A percentile compares a stretch with the other conserved stretches of the same genome.
These are phyloP conservation scores for Globisporangium orthogonon DNA, from an alignment of 352 stramenopile genomes.

Conservation along the genomic window DNA sequence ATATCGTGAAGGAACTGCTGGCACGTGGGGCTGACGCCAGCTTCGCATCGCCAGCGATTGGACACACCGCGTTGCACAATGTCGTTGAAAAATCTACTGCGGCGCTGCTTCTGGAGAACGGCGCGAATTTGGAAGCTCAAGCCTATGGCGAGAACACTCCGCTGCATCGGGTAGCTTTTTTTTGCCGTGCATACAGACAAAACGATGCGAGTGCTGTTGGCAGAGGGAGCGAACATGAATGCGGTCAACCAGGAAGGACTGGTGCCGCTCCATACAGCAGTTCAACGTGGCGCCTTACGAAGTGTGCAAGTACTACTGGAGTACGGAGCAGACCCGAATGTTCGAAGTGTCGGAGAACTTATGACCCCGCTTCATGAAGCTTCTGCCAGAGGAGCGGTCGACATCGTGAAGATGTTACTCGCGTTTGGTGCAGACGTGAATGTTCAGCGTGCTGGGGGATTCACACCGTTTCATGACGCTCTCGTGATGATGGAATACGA, in stretches of 20 bases:
- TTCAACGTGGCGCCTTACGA: background rate
- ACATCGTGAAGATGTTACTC: background rate
- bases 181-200: background rate
- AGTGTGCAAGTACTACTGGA: background rate
- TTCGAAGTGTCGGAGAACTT: background rate
- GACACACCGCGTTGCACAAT: background rate
- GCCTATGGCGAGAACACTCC: background rate
- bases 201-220: slow-evolving; percentile 1
- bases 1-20: background rate
- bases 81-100: background rate
- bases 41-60: background rate
- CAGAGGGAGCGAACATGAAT: background rate
- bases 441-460: background rate
- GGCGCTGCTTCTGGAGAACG: background rate
- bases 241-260: background rate
- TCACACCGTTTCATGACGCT: background rate
- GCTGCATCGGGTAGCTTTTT: background rate
- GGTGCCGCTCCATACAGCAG: background rate
- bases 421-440: background rate
- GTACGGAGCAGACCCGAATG: background rate
- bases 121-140: background rate
- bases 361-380: background rate
- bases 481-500: background rate
- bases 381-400: no score
- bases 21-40: background rate